Evolutionary conservation across 768 basidiomycete species (phyloP).

Genomic region (Lactarius akahatsu): DNA sequence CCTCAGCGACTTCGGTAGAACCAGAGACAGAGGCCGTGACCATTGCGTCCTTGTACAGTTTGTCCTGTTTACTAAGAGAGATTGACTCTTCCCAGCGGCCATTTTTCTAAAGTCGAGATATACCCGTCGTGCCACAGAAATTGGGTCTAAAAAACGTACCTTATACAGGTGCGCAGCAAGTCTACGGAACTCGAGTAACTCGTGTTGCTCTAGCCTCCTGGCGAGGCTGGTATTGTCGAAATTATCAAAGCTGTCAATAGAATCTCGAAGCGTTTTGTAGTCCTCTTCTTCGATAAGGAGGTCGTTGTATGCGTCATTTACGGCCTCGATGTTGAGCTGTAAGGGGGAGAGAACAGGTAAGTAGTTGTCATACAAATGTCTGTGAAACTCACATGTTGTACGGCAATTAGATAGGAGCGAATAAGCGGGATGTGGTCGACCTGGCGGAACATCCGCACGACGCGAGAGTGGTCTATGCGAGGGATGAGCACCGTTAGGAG

Average conservation of each 20-base stretch:
- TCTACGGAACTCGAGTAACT: conserved; percentile 91
- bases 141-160: conserved; percentile 42
- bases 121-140: neutral
- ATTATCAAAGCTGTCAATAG: conserved; percentile 97
- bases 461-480: conserved; percentile 92
- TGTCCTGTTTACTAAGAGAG: conserved; percentile 91
- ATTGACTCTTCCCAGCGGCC: conserved; percentile 95
- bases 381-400: conserved; percentile 71
- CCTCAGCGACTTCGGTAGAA: conserved; percentile 90
- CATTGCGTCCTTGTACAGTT: conserved; percentile 96
- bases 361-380: neutral
- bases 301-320: conserved; percentile 98
- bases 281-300: conserved; percentile 99
- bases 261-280: conserved; percentile 95
- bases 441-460: conserved; percentile 93
- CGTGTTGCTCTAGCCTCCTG: conserved; percentile 81
- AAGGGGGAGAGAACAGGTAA: neutral
- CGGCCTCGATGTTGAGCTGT: conserved; percentile 91
- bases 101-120: conserved; percentile 69
- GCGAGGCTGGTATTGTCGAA: conserved; percentile 92
- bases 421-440: conserved; percentile 96
- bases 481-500: conserved; percentile 89
- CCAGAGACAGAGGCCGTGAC: conserved; percentile 84
- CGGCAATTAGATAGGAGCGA: conserved; percentile 93
- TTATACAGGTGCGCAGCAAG: conserved; percentile 96